Percentiles rank a stretch among this genome's conserved stretches.
Conservation (phyloP, 495 filamentous ascomycete genomes). For the Xylaria castorea region DNA sequence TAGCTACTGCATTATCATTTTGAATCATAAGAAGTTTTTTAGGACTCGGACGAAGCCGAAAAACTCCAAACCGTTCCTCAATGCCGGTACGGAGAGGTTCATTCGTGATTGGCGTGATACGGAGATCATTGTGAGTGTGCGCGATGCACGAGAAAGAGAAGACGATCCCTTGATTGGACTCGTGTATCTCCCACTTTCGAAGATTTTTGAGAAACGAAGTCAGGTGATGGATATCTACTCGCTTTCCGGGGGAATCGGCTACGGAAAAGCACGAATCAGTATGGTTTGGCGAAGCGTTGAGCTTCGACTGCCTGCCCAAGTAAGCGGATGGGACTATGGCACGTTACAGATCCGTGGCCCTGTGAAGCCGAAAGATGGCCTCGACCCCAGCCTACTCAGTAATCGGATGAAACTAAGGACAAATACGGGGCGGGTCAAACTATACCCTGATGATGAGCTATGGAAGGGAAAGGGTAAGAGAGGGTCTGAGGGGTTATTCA, state of each 20-base stretch:
- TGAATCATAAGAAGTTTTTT: slow-evolving; percentile 75
- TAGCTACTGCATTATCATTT: slow-evolving; percentile 71
- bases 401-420: slow-evolving; percentile 64
- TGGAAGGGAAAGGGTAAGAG: slow-evolving; percentile 46
- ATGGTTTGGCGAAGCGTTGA: slow-evolving; percentile 73
- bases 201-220: slow-evolving; percentile 62
- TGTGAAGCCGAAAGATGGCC: slow-evolving; percentile 44
- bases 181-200: slow-evolving; percentile 65
- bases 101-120: slow-evolving; percentile 70
- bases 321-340: slow-evolving; percentile 71
- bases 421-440: slow-evolving; percentile 59
- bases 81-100: slow-evolving; percentile 75
- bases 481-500: slow-evolving; percentile 52
- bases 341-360: slow-evolving; percentile 62
- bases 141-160: slow-evolving; percentile 69
- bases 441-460: slow-evolving; percentile 50
- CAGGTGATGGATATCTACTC: slow-evolving; percentile 70
- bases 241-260: slow-evolving; percentile 69
- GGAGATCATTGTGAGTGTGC: slow-evolving; percentile 69
- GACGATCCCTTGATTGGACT: slow-evolving; percentile 71
- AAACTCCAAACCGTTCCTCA: slow-evolving; percentile 79
- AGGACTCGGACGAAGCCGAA: slow-evolving; percentile 76
- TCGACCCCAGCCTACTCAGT: slow-evolving; percentile 51
- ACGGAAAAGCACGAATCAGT: slow-evolving; percentile 68
- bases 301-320: slow-evolving; percentile 57